Conservation (phyloP, 202 grass and related monocot species). For the Hordeum pubiflorum region DNA sequence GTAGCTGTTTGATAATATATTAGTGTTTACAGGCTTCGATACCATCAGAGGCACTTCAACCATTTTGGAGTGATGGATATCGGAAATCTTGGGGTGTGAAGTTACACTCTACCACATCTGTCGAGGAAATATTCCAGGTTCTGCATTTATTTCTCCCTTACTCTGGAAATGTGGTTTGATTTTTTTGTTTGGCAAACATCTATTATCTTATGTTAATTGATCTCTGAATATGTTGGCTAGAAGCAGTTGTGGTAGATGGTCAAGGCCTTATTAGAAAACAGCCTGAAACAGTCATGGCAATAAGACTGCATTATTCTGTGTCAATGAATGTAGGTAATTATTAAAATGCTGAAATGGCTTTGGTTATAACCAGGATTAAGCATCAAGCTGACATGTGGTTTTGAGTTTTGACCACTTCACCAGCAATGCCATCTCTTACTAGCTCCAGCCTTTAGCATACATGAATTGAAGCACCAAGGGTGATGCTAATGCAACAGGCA, state of each 20-base stretch:
- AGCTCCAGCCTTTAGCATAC: neutral
- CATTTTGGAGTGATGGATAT: slow-evolving; percentile 79
- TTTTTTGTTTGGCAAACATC: neutral
- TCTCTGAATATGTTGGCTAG: slow-evolving; percentile 5
- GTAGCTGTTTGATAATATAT: slow-evolving; percentile 19
- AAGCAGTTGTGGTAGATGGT: slow-evolving; percentile 9
- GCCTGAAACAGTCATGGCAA: neutral
- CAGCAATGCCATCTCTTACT: neutral
- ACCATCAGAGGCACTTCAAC: slow-evolving; percentile 75
- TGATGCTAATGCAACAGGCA: neutral
- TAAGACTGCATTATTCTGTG: neutral
- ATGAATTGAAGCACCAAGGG: slow-evolving; percentile 8
- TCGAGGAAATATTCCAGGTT: slow-evolving; percentile 74
- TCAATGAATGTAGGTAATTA: neutral
- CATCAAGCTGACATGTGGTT: slow-evolving; percentile 16
- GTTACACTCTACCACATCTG: slow-evolving; percentile 57
- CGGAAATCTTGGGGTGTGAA: slow-evolving; percentile 85
- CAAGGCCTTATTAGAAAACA: slow-evolving; percentile 19
- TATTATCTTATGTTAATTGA: slow-evolving; percentile 3
- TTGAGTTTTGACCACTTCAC: slow-evolving; percentile 4
- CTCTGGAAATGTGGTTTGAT: neutral
- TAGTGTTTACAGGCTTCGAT: slow-evolving; percentile 46
- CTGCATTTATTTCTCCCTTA: slow-evolving; percentile 23
- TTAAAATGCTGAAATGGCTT: slow-evolving; percentile 13
- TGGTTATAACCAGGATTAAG: slow-evolving; percentile 10